Evolutionary conservation across 2,329 filamentous ascomycete genomes (phyloP).

Genomic region (Monilinia fructigena): DNA sequence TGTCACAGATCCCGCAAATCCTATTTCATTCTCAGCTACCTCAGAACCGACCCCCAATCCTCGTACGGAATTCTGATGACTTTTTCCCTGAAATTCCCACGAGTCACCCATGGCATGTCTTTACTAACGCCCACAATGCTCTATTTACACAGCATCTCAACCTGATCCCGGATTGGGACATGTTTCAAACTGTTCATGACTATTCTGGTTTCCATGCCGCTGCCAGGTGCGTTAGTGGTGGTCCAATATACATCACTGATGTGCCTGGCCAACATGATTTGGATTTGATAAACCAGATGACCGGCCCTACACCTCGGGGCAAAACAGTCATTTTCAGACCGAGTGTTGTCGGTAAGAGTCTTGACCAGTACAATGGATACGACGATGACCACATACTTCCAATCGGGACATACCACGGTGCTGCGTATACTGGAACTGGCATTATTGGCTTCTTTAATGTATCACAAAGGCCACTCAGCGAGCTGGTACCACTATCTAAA

Average conservation of each 20-base stretch:
- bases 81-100: conserved; percentile 82
- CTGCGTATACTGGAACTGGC: conserved; percentile 64
- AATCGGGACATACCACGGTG: conserved; percentile 75
- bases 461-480: conserved; percentile 58
- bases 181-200: conserved; percentile 63
- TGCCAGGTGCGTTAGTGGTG: conserved; percentile 83
- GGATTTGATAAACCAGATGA: conserved; percentile 75
- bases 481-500: conserved; percentile 66
- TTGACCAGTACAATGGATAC: conserved; percentile 73
- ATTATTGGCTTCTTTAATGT: conserved; percentile 87
- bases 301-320: conserved; percentile 66
- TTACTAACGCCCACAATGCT: conserved; percentile 87
- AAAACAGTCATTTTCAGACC: conserved; percentile 81
- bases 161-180: conserved; percentile 77
- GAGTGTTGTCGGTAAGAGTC: conserved; percentile 67
- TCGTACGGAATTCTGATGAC: conserved; percentile 84
- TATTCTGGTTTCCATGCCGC: conserved; percentile 87
- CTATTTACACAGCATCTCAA: conserved; percentile 83
- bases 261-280: conserved; percentile 78
- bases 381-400: conserved; percentile 72
- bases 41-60: conserved; percentile 67
- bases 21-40: conserved; percentile 83
- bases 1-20: conserved; percentile 85
- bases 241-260: conserved; percentile 93
- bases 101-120: conserved; percentile 93